These are phyloP conservation scores for Stachybotrys chartarum DNA, from an alignment of 2,329 filamentous ascomycete species.

Conservation along the genomic window DNA sequence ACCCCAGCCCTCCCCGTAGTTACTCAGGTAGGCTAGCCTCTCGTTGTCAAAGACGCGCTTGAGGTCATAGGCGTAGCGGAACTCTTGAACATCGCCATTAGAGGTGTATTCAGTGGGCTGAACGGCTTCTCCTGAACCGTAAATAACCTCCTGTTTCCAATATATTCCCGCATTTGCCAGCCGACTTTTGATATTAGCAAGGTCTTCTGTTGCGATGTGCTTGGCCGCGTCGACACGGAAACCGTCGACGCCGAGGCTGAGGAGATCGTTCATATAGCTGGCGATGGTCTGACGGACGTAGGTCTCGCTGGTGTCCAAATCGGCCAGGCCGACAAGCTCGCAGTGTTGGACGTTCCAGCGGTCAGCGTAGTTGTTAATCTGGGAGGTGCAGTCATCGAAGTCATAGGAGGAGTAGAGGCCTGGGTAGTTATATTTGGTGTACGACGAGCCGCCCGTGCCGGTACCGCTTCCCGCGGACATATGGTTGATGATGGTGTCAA, in stretches of 20 bases:
- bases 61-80: not conserved
- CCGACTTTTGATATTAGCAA: not conserved
- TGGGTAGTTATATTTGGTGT: not conserved
- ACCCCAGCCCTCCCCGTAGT: not conserved
- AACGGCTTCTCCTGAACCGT: not conserved
- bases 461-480: not conserved
- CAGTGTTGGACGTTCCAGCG: not conserved
- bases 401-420: not conserved
- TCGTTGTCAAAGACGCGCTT: not conserved
- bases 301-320: not conserved
- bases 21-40: not conserved
- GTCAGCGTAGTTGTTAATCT: not conserved
- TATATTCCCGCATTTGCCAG: not conserved
- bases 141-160: not conserved
- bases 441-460: not conserved
- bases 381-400: not conserved
- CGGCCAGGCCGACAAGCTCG: not conserved
- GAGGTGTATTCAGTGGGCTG: not conserved
- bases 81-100: not conserved
- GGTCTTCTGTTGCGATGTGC: not conserved
- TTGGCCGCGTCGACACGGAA: not conserved
- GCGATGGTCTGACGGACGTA: not conserved
- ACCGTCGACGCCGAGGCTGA: not conserved
- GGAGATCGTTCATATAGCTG: not conserved
- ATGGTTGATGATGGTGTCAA: too few relatives aligned